Conservation (phyloP, 306 rosid species). For the Quercus dentata region DNA sequence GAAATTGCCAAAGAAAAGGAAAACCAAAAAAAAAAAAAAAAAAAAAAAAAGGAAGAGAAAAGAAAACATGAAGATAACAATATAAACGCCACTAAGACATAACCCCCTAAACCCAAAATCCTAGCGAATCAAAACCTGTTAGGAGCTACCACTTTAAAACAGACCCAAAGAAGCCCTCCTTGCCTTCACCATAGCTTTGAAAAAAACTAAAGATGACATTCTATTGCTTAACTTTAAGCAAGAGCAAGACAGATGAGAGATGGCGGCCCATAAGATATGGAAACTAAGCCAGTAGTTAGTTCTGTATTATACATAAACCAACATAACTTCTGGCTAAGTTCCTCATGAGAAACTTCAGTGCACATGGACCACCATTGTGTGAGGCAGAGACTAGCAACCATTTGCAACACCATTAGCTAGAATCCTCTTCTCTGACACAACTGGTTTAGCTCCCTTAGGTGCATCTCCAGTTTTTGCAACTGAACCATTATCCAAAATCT, state of each 20-base stretch:
- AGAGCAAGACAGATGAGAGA: constrained; percentile 36
- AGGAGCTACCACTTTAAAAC: constrained; percentile 60
- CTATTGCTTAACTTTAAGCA: constrained; percentile 39
- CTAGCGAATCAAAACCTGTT: constrained; percentile 66
- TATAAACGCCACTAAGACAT: constrained; percentile 28
- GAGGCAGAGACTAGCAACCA: constrained; percentile 51
- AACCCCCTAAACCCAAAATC: constrained; percentile 55
- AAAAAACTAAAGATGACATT: constrained; percentile 29
- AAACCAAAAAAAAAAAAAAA: background rate
- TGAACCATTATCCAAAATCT: constrained; percentile 50
- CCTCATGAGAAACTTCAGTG: constrained; percentile 13
- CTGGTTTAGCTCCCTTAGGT: constrained; percentile 85
- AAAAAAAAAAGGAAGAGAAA: background rate
- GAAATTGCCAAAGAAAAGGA: constrained; percentile 49
- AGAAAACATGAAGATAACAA: constrained; percentile 21
- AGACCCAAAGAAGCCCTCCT: constrained; percentile 45
- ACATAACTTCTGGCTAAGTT: background rate
- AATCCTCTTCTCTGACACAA: constrained; percentile 52
- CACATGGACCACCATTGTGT: constrained; percentile 42
- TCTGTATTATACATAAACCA: constrained; percentile 25
- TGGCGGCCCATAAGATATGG: constrained; percentile 31
- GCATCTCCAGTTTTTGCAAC: constrained; percentile 60
- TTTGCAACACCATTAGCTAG: constrained; percentile 65
- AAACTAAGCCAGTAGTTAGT: constrained; percentile 33
- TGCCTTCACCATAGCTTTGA: constrained; percentile 36